These are phyloP conservation scores for Cinnamomum micranthum DNA, from an alignment of 164 flowering plant species.

Conservation along the genomic window DNA sequence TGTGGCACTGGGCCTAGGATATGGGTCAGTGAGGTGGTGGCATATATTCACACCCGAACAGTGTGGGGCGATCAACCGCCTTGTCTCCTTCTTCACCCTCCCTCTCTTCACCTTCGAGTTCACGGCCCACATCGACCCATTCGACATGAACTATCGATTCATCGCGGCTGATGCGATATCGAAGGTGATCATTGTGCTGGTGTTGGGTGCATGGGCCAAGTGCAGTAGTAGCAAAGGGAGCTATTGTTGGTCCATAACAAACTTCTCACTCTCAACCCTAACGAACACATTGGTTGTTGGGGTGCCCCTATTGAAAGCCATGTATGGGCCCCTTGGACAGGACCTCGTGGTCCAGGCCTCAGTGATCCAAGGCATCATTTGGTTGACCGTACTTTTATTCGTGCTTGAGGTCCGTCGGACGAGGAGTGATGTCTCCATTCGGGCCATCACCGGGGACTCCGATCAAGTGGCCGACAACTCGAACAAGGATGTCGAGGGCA, in stretches of 20 bases:
- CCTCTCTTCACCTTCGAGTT: constrained; percentile 72
- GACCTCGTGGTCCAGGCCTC: constrained; percentile 66
- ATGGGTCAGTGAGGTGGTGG: constrained; percentile 62
- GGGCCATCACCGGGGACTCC: not conserved
- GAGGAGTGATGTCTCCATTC: constrained; percentile 12
- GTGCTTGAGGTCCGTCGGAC: constrained; percentile 49
- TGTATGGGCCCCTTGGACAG: constrained; percentile 54
- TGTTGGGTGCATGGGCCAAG: constrained; percentile 58
- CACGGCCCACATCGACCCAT: constrained; percentile 51
- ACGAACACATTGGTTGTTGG: constrained; percentile 69
- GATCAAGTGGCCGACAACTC: constrained; percentile 1
- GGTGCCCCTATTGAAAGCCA: constrained; percentile 61
- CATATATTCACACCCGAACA: constrained; percentile 54
- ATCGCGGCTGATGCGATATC: constrained; percentile 59
- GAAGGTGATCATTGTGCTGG: constrained; percentile 41
- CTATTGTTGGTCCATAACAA: constrained; percentile 64
- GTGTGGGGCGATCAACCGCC: constrained; percentile 49
- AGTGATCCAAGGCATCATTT: constrained; percentile 53
- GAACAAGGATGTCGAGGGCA: constrained; percentile 29
- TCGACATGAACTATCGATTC: constrained; percentile 47
- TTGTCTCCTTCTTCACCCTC: constrained; percentile 64
- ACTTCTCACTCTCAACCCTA: constrained; percentile 58
- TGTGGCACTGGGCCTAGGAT: constrained; percentile 45
- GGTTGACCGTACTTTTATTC: constrained; percentile 54
- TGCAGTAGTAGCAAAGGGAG: constrained; percentile 53